These are phyloP conservation scores for Herpetomonas tarakana DNA, from an alignment of 208 protist genomes.

Conservation along the genomic window DNA sequence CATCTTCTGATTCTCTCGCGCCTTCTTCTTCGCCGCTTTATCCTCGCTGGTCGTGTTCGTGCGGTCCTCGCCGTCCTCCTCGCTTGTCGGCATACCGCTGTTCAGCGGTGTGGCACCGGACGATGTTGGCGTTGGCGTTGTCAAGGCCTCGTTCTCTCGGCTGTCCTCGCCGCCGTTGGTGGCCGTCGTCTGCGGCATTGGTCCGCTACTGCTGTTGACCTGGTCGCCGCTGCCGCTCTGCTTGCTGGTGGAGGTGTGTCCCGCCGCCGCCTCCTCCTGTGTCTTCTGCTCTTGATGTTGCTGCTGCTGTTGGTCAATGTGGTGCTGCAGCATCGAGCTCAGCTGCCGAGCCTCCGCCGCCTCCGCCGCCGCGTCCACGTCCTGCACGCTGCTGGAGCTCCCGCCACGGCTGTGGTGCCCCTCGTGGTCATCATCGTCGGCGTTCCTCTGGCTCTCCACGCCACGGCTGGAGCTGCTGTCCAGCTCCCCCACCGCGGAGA, in stretches of 20 bases:
- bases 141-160: neutral
- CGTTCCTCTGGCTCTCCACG: slow-evolving; percentile 15
- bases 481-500: slow-evolving; percentile 22
- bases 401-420: neutral
- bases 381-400: slow-evolving; percentile 2
- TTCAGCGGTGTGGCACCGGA: neutral
- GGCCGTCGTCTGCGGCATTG: neutral
- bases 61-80: neutral
- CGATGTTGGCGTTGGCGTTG: neutral
- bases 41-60: too few relatives aligned
- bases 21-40: neutral
- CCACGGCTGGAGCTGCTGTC: slow-evolving; percentile 26
- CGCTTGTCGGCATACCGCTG: neutral
- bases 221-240: neutral
- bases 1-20: neutral
- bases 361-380: neutral
- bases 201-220: neutral
- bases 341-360: neutral
- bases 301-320: slow-evolving; percentile 2
- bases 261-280: neutral
- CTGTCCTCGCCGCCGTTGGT: neutral
- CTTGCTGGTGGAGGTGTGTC: neutral
- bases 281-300: neutral
- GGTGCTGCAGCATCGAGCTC: neutral
- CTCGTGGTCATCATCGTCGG: slow-evolving; percentile 1